phyloP scores from a whole-genome alignment of 2,329 filamentous ascomycete genomes.

The Fulvia fulva region DNA sequence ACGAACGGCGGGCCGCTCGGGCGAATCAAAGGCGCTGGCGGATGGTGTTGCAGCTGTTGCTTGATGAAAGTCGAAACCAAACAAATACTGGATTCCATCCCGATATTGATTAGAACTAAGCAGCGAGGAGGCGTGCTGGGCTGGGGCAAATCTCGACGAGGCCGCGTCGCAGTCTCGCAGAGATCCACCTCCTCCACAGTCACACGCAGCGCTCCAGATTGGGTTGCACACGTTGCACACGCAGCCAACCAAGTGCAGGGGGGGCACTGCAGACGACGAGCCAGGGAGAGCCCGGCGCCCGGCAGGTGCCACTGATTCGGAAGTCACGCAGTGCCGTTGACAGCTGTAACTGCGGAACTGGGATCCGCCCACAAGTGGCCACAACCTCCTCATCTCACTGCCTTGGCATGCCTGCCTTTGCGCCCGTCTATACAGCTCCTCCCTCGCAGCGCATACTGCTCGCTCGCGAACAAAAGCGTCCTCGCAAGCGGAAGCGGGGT shows the following conservation, averaged over 20 bases:
- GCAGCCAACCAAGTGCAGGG: too few species aligned
- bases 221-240: not conserved
- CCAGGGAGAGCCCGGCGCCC: not conserved
- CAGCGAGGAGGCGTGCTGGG: too few species aligned
- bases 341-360: not conserved
- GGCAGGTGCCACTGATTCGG: not conserved
- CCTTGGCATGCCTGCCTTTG: slow-evolving; percentile 26
- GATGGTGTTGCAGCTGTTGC: too few species aligned
- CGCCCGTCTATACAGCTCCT: slow-evolving; percentile 26
- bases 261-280: not conserved
- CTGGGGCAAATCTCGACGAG: too few species aligned
- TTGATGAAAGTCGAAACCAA: not conserved
- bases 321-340: not conserved
- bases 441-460: slow-evolving; percentile 24
- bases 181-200: not conserved
- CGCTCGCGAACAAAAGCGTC: slow-evolving; percentile 24
- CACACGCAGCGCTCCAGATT: not conserved
- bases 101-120: too few species aligned
- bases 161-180: too few species aligned
- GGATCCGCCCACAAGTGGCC: not conserved
- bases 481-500: slow-evolving; percentile 27
- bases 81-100: too few species aligned
- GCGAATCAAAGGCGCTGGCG: not conserved
- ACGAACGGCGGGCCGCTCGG: not conserved
- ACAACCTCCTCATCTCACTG: not conserved